Base-by-base conservation (phyloP, 345 rosid species). In the Camelina sativa region DNA sequence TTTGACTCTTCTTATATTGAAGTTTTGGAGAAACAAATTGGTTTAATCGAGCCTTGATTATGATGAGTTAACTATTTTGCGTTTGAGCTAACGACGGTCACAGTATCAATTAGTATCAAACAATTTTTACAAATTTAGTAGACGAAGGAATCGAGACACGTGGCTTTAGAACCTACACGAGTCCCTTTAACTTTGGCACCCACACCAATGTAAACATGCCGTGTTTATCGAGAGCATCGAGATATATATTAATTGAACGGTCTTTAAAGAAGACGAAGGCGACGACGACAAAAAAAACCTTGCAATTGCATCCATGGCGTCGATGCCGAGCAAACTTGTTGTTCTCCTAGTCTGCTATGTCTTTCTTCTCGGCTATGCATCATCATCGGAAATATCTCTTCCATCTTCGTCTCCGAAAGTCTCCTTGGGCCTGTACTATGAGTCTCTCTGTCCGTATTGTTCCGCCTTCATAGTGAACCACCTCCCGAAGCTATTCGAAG, bases 391-490 rank as follows among this genome's bases (percentile, higher is more conserved):
- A 28, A 32, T 57, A 52, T 47, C 69, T 55, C 55, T 57, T 15
- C 74, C 76, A 6, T 54, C 75, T 3, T 52, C 79, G 7, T 77
- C 90, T 2, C 23, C 56, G 3, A 77, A 87, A 74, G 96, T 94
- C 64, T 74, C 88, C 0, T 22, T 94, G 61, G 86, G 72, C 6
- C 13, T 94, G 1, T 89, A 89, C 81, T 91, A 90, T 65, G 98
- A 94, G 73, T 86, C 97, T 54, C 87, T 91, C 0, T 91, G 98
- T 67, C 96, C 97, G 0, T 88, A 81, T 80, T 80, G 96, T 55
- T 88, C 96, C 32, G 76, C 81, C 66, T 91, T 91, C 88, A 37
- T 88, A 7, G 72, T 86, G 30, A 86, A 88, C 57, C 75, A 87
- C 67, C 83, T 94, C 2, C 38, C 37, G 23, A 79, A 84, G 73